Evolutionary conservation across 306 rosid genomes (phyloP).

Genomic region (Fragaria iinumae): DNA sequence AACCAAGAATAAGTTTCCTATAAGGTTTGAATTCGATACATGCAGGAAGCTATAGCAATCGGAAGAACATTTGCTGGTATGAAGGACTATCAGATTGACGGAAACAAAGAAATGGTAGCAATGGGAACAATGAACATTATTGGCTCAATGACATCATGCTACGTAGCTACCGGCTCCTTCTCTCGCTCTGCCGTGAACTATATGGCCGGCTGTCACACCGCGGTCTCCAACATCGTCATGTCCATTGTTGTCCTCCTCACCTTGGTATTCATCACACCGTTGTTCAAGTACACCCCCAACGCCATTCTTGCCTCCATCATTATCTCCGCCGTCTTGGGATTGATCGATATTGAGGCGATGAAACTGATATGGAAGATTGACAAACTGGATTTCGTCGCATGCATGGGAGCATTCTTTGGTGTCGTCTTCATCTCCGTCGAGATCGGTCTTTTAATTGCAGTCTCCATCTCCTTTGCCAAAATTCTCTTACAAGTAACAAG

Average conservation of each 20-base stretch:
- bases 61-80: slow-evolving; percentile 87
- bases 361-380: slow-evolving; percentile 73
- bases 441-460: slow-evolving; percentile 80
- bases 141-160: slow-evolving; percentile 86
- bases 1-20: no score
- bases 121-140: slow-evolving; percentile 78
- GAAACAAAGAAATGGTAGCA: slow-evolving; percentile 96
- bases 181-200: slow-evolving; percentile 85
- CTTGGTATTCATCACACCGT: slow-evolving; percentile 57
- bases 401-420: slow-evolving; percentile 93
- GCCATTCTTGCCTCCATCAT: slow-evolving; percentile 86
- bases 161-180: slow-evolving; percentile 84
- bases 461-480: slow-evolving; percentile 65
- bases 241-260: slow-evolving; percentile 58
- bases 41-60: slow-evolving; percentile 87
- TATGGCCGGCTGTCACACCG: slow-evolving; percentile 85
- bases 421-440: slow-evolving; percentile 74
- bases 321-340: slow-evolving; percentile 51
- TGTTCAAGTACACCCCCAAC: slow-evolving; percentile 82
- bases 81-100: slow-evolving; percentile 75
- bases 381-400: slow-evolving; percentile 73
- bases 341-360: slow-evolving; percentile 53
- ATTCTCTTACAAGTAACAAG: slow-evolving; percentile 78
- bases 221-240: slow-evolving; percentile 86
- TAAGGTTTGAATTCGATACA: neutral